These are phyloP conservation scores for Schizonepeta tenuifolia DNA, from an alignment of 257 asterid species.

Conservation along the genomic window DNA sequence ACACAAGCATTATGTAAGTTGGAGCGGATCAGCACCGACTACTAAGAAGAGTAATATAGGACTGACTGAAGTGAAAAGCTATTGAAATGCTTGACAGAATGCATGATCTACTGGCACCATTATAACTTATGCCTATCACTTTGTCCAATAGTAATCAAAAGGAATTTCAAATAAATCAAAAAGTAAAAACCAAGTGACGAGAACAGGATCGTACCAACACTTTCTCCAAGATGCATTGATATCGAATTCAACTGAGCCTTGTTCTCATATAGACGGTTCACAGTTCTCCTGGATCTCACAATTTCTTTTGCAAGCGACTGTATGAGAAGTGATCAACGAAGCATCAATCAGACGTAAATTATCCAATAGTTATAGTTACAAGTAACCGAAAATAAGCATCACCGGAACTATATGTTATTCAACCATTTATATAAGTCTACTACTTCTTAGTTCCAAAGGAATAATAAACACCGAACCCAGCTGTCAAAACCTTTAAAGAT, in stretches of 20 bases:
- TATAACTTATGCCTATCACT: not conserved
- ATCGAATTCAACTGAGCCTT: slow-evolving; percentile 96
- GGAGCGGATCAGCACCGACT: not conserved
- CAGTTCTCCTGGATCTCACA: slow-evolving; percentile 79
- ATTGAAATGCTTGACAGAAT: slow-evolving; percentile 2
- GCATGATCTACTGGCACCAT: not conserved
- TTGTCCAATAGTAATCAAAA: not conserved
- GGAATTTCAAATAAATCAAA: slow-evolving; percentile 2
- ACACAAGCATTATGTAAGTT: not conserved
- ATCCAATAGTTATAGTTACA: not conserved
- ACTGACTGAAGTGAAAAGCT: not conserved
- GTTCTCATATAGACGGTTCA: slow-evolving; percentile 88
- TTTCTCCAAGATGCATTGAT: slow-evolving; percentile 98
- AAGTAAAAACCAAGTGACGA: slow-evolving; percentile 7
- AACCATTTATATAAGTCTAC: not conserved
- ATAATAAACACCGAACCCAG: not conserved
- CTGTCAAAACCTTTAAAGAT: not conserved
- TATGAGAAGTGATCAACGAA: slow-evolving; percentile 26
- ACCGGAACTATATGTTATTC: not conserved
- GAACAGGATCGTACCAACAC: slow-evolving; percentile 66
- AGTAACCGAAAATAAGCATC: not conserved
- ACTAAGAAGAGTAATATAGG: not conserved
- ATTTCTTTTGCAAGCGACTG: slow-evolving; percentile 94
- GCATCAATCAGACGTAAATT: not conserved
- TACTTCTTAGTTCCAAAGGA: not conserved